Evolutionary conservation across 2,329 filamentous ascomycete species (phyloP).

Genomic region (Aspergillus sp.): DNA sequence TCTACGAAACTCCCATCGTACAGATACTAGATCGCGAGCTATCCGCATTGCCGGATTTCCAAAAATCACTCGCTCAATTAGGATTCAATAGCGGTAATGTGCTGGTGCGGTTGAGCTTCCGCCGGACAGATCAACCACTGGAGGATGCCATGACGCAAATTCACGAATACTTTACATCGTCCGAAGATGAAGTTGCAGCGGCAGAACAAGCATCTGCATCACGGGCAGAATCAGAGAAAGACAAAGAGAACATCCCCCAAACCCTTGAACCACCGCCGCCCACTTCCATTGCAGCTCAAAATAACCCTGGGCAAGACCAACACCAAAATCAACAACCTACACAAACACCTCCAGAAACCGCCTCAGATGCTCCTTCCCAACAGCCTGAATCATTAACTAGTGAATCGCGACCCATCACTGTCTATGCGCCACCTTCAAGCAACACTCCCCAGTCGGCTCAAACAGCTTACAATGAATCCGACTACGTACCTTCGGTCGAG

Average conservation of each 20-base stretch:
- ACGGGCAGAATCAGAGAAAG: conserved; percentile 1
- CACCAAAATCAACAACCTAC: conserved; percentile 14
- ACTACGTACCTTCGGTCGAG: conserved; percentile 77
- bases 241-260: conserved; percentile 8
- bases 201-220: conserved; percentile 9
- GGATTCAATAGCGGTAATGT: conserved; percentile 84
- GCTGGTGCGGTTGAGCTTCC: conserved; percentile 75
- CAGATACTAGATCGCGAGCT: conserved; percentile 81
- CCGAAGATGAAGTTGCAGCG: conserved; percentile 33
- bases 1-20: conserved; percentile 83
- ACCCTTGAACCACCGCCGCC: conserved; percentile 12
- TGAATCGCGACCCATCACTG: conserved; percentile 55
- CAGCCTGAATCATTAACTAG: conserved; percentile 29
- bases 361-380: conserved; percentile 17
- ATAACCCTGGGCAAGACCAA: background rate
- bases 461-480: conserved; percentile 65
- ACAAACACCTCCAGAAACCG: conserved; percentile 12
- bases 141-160: conserved; percentile 86
- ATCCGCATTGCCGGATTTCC: conserved; percentile 73
- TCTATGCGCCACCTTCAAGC: conserved; percentile 77
- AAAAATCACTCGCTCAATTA: conserved; percentile 83
- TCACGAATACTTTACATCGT: conserved; percentile 66
- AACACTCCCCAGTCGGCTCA: conserved; percentile 73
- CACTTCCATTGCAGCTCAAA: conserved; percentile 8
- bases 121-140: conserved; percentile 71